Evolutionary conservation across 2,329 filamentous ascomycete species (phyloP).

Genomic region (Elsinoe perseae): DNA sequence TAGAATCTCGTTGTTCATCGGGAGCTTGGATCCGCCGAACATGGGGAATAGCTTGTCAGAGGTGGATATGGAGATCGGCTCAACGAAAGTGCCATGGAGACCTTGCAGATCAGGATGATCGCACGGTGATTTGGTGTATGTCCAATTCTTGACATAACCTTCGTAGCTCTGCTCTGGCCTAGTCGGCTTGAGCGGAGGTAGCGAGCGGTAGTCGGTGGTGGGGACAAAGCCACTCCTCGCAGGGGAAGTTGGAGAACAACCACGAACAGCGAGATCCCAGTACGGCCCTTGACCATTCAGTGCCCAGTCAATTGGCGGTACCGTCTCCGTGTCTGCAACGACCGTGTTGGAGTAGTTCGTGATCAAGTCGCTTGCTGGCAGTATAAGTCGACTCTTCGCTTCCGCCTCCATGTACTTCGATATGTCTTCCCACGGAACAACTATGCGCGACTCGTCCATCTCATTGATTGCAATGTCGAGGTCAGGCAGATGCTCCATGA

Average conservation of each 20-base stretch:
- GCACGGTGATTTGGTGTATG: slow-evolving; percentile 39
- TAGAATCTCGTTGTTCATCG: slow-evolving; percentile 46
- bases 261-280: slow-evolving; percentile 37
- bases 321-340: slow-evolving; percentile 24
- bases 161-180: slow-evolving; percentile 31
- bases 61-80: slow-evolving; percentile 40
- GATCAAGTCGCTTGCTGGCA: slow-evolving; percentile 27
- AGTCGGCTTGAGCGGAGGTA: slow-evolving; percentile 29
- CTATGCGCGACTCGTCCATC: slow-evolving; percentile 43
- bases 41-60: slow-evolving; percentile 41
- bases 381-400: slow-evolving; percentile 24
- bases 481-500: slow-evolving; percentile 37
- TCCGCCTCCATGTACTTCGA: slow-evolving; percentile 33
- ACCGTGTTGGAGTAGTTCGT: slow-evolving; percentile 23
- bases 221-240: slow-evolving; percentile 29
- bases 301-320: slow-evolving; percentile 26
- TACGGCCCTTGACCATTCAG: slow-evolving; percentile 32
- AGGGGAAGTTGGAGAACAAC: slow-evolving; percentile 34
- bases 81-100: slow-evolving; percentile 43
- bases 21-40: slow-evolving; percentile 44
- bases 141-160: slow-evolving; percentile 44
- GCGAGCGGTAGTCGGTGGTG: slow-evolving; percentile 32
- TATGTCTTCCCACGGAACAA: slow-evolving; percentile 42
- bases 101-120: slow-evolving; percentile 38
- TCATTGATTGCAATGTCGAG: slow-evolving; percentile 42